Base-by-base conservation (phyloP, 768 basidiomycete species). In the Termitomyces sp. region DNA sequence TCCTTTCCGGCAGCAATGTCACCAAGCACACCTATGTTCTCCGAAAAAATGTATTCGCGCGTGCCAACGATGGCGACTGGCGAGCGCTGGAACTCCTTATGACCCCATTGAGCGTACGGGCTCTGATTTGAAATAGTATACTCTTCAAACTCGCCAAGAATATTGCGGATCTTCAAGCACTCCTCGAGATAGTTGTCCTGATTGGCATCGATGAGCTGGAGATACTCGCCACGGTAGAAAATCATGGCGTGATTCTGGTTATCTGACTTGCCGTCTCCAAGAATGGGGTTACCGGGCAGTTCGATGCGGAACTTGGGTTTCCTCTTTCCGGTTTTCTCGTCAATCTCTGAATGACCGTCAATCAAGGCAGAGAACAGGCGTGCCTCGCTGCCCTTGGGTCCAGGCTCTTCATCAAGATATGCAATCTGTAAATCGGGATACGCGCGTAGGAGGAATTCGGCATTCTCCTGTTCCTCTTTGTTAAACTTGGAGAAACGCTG, bases 111-210 rank as follows among this genome's bases (percentile, higher is more conserved):
- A 5, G 92, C 91, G 68, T 99, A 99, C 10, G 97, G 97, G 66
- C 89, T 94, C 76, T 96, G 91, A 62, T 85, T 88, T 6, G 94
- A 94, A 47, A 91, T 79, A 10, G 84, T 83, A 68, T 91, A 96
- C 66, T 98, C 91, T 68, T 99, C 97, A 61, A 99, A 99, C 72
- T 98, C 97, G 61, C 92, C 96, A 45, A 99, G 81, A 48, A 99
- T 85, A 68, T 95, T 99, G 33, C 97, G 86, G 63, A 99, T 99
- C 81, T 99, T 99, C 68, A 99, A 73, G 71, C 97, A 99, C 68
- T 99, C 97, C 69, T 99, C 97, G 64, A 99, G 77, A 66, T 99
- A 99, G 75, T 98, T 99, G 77, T 99, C 97, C 75, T 99, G 97
- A 69, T 99, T 99, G 63, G 97, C 97, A 62, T 99, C 97, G 73